Conservation (phyloP, 345 rosid genomes). For the Linum trigynum region DNA sequence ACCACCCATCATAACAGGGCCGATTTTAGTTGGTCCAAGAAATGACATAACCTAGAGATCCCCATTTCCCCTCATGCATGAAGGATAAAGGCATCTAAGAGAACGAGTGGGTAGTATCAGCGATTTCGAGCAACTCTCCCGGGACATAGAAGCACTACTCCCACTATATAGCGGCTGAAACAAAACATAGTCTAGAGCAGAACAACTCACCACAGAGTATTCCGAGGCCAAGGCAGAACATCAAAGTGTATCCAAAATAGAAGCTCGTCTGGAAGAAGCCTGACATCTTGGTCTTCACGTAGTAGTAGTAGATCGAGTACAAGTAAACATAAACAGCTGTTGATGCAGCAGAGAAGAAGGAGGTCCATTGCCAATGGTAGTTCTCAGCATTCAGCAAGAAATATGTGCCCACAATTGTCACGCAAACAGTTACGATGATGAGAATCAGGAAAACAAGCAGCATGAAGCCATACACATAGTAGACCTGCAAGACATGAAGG, state of each 20-base stretch:
- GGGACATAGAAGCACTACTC: neutral
- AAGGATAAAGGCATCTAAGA: too few relatives aligned
- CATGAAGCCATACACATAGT: slow-evolving; percentile 93
- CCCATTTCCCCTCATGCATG: too few relatives aligned
- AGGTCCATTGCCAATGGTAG: slow-evolving; percentile 98
- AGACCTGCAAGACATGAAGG: slow-evolving; percentile 43
- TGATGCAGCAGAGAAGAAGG: slow-evolving; percentile 90
- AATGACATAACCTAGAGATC: too few relatives aligned
- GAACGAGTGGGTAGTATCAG: too few relatives aligned
- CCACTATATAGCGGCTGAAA: neutral
- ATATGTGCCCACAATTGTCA: slow-evolving; percentile 87
- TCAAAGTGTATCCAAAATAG: slow-evolving; percentile 92
- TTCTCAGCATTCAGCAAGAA: slow-evolving; percentile 92
- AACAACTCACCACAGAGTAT: slow-evolving; percentile 74
- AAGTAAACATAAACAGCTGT: slow-evolving; percentile 84
- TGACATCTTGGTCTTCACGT: slow-evolving; percentile 87
- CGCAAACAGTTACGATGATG: slow-evolving; percentile 76
- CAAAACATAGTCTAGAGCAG: neutral
- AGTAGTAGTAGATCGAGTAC: slow-evolving; percentile 81
- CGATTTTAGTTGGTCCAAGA: too few relatives aligned
- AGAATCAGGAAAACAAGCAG: slow-evolving; percentile 81
- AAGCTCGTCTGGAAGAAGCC: slow-evolving; percentile 97
- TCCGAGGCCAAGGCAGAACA: slow-evolving; percentile 93
- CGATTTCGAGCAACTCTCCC: too few relatives aligned
- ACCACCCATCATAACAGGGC: too few relatives aligned